Base-by-base conservation (phyloP, 1,139 yeast species). In the Scheffersomyces segobiensis region DNA sequence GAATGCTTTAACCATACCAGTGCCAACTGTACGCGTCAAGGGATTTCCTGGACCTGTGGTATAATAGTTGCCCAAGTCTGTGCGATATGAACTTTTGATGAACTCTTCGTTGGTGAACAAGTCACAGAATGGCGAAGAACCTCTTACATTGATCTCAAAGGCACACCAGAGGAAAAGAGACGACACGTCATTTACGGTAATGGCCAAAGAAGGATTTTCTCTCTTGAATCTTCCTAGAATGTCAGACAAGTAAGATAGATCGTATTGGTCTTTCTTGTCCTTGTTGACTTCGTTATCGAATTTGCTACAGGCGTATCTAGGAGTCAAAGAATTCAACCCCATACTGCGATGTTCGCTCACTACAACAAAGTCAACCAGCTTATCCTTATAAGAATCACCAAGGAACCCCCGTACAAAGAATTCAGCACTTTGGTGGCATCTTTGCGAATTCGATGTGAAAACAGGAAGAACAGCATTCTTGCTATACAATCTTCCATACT, bases 91-190 rank as follows among this genome's bases (percentile, higher is more conserved):
- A 59, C 76, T 72, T 24, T 74, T 73, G 20, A 80, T 70, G 64
- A 75, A 79, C 60, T 85, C 87, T 49, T 81, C 81, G 54, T 75
- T 72, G 52, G 84, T 82, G 71, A 86, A 80, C 10, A 84, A 73
- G 32, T 75, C 72, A 67, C 88, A 83, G 58, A 84, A 80, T 5
- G 78, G 77, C 7, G 86, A 77, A 39, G 69, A 60, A 3, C 87
- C 88, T 46, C 70, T 72, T 14, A 76, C 81, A 61, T 81, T 81
- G 60, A 84, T 69, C 65, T 85, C 89, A 68, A 76, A 86, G 3
- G 85, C 86, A 70, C 87, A 85, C 70, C 81, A 71, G 54, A 72
- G 71, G 59, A 79, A 71, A 59, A 84, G 65, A 54, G 71, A 67
- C 49, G 68, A 67, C 46, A 84, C 76, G 62, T 87, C 87, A 12